Evolutionary conservation across 345 rosid species (phyloP), one percentile per base, ranked within the genome.

Genomic region (Pelargonium nanum): DNA sequence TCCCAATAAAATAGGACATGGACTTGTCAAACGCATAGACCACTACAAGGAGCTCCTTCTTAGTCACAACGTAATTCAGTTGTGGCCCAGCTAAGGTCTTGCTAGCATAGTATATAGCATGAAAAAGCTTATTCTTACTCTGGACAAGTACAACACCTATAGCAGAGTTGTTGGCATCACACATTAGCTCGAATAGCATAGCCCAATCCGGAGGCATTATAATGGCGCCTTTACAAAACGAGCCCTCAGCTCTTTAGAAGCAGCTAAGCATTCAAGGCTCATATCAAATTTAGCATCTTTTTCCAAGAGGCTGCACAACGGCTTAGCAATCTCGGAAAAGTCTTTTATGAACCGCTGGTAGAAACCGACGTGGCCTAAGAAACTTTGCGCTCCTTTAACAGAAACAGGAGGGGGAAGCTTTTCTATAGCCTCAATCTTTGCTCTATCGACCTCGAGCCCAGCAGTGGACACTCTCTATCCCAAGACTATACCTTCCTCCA

Each of bases 1-100:
- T 10, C 0, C 53, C 32, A 0, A 25, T 17, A 1, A 25, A 5
- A n/a, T 45, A 48, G 4, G 56, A 61, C 2, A 0, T 4, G 40
- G 24, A 61, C 8, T 61, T 61, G 7, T 51, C 64, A 23, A 61
- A 61, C 1, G 56, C 34, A 23, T 45, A 61, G 22, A 48, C 53
- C 12, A 55, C 13, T n/a, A 0, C 22, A 4, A 55, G 26, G 9
- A 24, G 22, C 15, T 57, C 40, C 2, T 57, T 57, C 12, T 57
- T 26, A 2, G 32, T 26, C 1, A 24, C 15, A 2, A 19, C 22
- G 30, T 57, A 22, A 20, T 55, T 55, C 24, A 17, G 22, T 20
- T 55, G 0, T 0, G 58, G 6, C 3, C 6, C 0, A 1, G 1
- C 22, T 22, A 57, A 23, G 1, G 59, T 57, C 19, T 23, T 22